Evolutionary conservation across 305 asterid species (phyloP), one percentile per base, ranked within the genome.

Genomic region (Fraxinus sp.): DNA sequence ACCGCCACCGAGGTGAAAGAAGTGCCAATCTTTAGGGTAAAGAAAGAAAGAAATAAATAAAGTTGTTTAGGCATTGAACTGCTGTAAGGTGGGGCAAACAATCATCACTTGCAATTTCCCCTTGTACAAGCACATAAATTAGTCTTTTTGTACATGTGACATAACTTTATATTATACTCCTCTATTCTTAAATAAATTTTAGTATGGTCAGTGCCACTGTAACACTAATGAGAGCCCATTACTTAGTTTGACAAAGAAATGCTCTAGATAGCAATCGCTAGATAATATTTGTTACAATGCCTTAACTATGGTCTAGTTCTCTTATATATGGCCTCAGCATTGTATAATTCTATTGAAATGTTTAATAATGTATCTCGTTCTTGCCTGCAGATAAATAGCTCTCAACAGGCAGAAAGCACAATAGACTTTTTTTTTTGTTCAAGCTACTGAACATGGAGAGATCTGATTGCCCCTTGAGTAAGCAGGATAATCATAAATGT

Each of bases 401-500:
- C 84, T 44, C 37, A 82, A 85, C 44, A 7, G 79, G 85, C 84
- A 70, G 78, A 81, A 84, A 83, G 81, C 64, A 76, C 66, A 78
- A 91, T 92, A 97, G 95, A 88, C 46, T 24, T 30, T 33, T 37
- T 33, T 87, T 87, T 82, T 85, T 88, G 77, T 88, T 87, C 89
- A 89, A 87, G 88, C 74, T 86, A 78, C 79, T 84, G 85, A 86
- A 79, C 76, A 88, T 64, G 89, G 90, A 88, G 85, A 85, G 86
- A 82, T 82, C 87, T 84, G 93, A 86, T 85, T 89, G 91, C 86
- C 84, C 90, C 83, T 80, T 84, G 81, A 83, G 44, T 33, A 90
- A 86, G 82, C 93, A 85, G 84, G 91, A 87, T 86, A 84, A 91
- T 80, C 84, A 82, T n/a, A 91, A 82, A 87, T 94, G 98, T 80